Evolutionary conservation across 352 stramenopile genomes (phyloP), one percentile per base, ranked within the genome.

Genomic region (Globisporangium cylindrosporum): DNA sequence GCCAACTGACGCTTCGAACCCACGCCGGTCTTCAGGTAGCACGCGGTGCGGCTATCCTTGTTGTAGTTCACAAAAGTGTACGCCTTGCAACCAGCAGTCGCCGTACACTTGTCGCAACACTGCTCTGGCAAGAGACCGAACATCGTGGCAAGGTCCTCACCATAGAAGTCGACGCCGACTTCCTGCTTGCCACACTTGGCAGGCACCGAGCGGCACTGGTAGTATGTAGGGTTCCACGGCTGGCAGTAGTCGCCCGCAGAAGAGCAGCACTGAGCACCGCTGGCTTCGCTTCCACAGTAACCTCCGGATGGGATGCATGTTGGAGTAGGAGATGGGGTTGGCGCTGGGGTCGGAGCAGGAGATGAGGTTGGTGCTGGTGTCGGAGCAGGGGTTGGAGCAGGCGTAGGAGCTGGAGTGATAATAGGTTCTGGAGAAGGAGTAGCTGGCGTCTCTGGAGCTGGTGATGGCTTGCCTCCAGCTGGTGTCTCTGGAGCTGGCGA

Each of bases 161-260:
- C 43, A 18, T 22, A 22, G 43, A 51, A 51, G 18, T 51, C 43
- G 18, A 51, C 18, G 43, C 43, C 43, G 5, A 51, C 43, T 22
- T 51, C 15, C 43, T 51, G 43, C 43, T 51, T 51, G 43, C 43
- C 43, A 10, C 43, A 22, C 43, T 22, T 51, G 43, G 38, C 38
- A 20, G 38, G 4, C 12, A 46, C 12, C 38, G 38, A 20, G 10
- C 53, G 53, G 24, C 73, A 79, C 66, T 79, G 73, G 66, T 80
- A 80, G 58, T 71, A 78, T 8, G 59, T 49, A 0, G 55, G 49
- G 53, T 76, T 59, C 68, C 74, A 74, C 53, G 71, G 71, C 66
- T 78, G 69, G 57, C 74, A 77, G 66, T 73, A 76, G 20, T 69
- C 54, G 1, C 25, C 25, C 12, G 51, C 51, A 6, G 51, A 58